Evolutionary conservation across 2,329 filamentous ascomycete species (phyloP).

Genomic region (Ciborinia camelliae): DNA sequence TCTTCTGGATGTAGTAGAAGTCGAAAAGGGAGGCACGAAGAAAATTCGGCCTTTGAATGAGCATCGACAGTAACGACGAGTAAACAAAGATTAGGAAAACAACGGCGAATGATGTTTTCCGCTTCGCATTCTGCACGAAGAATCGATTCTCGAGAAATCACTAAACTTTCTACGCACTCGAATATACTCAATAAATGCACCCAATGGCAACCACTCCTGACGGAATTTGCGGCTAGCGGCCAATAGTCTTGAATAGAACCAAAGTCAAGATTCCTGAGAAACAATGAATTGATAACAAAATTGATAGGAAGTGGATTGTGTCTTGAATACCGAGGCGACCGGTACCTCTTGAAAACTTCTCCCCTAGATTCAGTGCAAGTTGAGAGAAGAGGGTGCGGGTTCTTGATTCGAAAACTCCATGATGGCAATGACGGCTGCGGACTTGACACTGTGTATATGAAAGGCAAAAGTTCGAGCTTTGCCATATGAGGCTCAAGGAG

Average conservation of each 20-base stretch:
- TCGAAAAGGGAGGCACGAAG: background rate
- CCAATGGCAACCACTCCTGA: background rate
- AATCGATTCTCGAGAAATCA: slow-evolving; percentile 9
- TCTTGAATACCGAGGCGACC: background rate
- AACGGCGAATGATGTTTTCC: background rate
- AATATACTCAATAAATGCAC: background rate
- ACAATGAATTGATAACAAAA: background rate
- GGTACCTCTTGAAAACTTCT: background rate
- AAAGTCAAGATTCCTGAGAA: slow-evolving; percentile 3
- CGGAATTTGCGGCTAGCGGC: background rate
- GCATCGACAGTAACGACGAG: background rate
- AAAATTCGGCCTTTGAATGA: background rate
- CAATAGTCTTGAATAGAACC: background rate
- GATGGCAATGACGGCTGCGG: background rate
- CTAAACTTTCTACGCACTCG: slow-evolving; percentile 5
- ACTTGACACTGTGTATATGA: background rate
- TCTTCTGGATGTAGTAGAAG: background rate
- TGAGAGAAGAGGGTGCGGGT: slow-evolving; percentile 1
- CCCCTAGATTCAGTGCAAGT: slow-evolving; percentile 1
- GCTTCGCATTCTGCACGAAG: background rate
- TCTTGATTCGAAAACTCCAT: background rate
- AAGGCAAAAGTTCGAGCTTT: background rate
- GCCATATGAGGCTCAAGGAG: background rate
- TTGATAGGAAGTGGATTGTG: background rate
- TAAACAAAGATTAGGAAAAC: slow-evolving; percentile 8